Conservation (phyloP, 2,329 filamentous ascomycete genomes). For the Xylariales sp. region DNA sequence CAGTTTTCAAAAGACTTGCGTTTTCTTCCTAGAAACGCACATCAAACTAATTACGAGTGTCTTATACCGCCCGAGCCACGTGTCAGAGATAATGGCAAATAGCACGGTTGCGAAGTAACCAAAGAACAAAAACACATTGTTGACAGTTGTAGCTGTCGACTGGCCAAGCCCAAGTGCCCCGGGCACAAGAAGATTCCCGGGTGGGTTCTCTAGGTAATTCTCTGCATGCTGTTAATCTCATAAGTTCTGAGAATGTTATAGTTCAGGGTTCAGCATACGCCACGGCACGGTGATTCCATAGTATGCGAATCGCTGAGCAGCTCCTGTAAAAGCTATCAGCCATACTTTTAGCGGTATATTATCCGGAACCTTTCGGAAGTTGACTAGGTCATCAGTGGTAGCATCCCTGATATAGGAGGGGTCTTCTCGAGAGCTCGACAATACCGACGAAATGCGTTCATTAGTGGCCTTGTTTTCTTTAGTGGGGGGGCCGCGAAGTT, state of each 20-base stretch:
- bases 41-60: conserved; percentile 21
- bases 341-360: conserved; percentile 21
- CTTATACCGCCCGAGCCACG: conserved; percentile 23
- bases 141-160: conserved; percentile 59
- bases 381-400: too few species aligned
- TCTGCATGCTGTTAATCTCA: conserved; percentile 8
- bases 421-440: too few species aligned
- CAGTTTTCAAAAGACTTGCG: too few species aligned
- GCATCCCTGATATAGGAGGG: too few species aligned
- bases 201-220: conserved; percentile 29
- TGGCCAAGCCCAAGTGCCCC: conserved; percentile 64
- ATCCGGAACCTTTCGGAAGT: neutral
- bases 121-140: conserved; percentile 60
- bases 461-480: too few species aligned
- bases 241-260: neutral
- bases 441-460: too few species aligned
- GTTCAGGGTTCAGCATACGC: conserved; percentile 17
- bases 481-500: too few species aligned
- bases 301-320: conserved; percentile 24
- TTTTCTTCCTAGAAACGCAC: neutral
- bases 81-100: conserved; percentile 23
- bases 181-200: conserved; percentile 46
- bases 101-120: neutral
- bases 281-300: conserved; percentile 24
- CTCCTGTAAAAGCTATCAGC: conserved; percentile 28